Percentiles rank a stretch among this genome's conserved stretches.
Conservation (phyloP, 2,329 filamentous ascomycete species). For the Nigrograna mackinnonii region DNA sequence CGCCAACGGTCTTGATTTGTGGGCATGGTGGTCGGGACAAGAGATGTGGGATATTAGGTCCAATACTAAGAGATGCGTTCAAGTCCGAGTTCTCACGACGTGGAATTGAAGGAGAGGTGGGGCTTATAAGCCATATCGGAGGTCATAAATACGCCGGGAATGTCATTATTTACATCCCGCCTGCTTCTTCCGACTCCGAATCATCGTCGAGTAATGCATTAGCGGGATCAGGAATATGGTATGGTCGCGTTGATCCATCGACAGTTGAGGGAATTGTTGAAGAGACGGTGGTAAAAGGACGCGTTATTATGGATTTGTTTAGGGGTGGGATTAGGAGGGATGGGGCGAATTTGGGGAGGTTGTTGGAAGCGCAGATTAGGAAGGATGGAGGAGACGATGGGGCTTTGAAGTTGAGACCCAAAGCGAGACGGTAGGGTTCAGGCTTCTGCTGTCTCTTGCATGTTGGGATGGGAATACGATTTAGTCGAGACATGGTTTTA, state of each 20-base stretch:
- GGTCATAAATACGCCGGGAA: conserved; percentile 88
- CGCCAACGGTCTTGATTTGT: conserved; percentile 72
- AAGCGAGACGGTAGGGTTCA: conserved; percentile 16
- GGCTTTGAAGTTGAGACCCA: conserved; percentile 23
- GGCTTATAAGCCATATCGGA: conserved; percentile 76
- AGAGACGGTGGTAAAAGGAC: conserved; percentile 70
- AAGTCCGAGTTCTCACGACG: conserved; percentile 57
- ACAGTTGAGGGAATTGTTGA: conserved; percentile 76
- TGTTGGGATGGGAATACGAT: too few species aligned
- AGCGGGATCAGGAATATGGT: conserved; percentile 78
- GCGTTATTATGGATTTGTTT: conserved; percentile 71
- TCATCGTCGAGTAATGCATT: conserved; percentile 45
- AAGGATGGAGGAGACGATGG: conserved; percentile 21
- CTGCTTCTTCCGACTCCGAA: conserved; percentile 30
- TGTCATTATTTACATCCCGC: conserved; percentile 78
- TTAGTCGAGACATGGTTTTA: too few species aligned
- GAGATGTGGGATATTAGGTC: conserved; percentile 81
- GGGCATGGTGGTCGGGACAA: conserved; percentile 82
- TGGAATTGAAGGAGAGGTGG: conserved; percentile 64
- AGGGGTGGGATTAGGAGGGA: conserved; percentile 63
- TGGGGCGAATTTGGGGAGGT: conserved; percentile 27
- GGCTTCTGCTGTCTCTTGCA: too few species aligned
- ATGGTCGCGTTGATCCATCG: conserved; percentile 74
- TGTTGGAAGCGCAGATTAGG: conserved; percentile 35
- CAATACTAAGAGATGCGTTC: conserved; percentile 73